Base-by-base conservation (phyloP, 2,329 filamentous ascomycete genomes). In the Claviceps digitariae region DNA sequence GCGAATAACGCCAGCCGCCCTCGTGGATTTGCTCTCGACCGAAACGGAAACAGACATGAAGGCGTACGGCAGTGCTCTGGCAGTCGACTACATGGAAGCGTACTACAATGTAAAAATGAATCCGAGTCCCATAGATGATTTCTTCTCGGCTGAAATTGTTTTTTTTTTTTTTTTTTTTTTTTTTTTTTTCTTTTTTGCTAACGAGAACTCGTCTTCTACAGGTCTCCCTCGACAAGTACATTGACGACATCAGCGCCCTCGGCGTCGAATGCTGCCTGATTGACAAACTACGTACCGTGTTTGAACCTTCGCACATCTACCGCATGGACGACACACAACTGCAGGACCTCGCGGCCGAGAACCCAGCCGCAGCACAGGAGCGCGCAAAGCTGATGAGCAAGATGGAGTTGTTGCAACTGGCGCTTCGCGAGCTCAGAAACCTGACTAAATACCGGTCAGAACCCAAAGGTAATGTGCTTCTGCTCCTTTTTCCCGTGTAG, bases 91-190 rank as follows among this genome's bases (percentile, higher is more conserved):
- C 25, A 62, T 72, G 56, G 60, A 67, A 36, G 69, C 69, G 0
- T 74, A 70, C 52, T 74, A 73, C 50, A 64, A 72, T 59, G 70
- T 65, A 61, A n/a, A 41, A 41, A 9, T n/a, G 12, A 36, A 15
- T 8, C 34, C 34, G 27, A 29, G 8, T 13, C 34, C 34, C 34
- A n/a, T n/a, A n/a, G n/a, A n/a, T n/a, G n/a, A n/a, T n/a, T n/a
- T n/a, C n/a, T n/a, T n/a, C n/a, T n/a, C n/a, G n/a, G n/a, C n/a
- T n/a, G n/a, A n/a, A n/a, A n/a, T n/a, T n/a, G n/a, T n/a, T 29
- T 8, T 29, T 8, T 29, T 8, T 29, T 29, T 29, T 8, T 29
- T 29, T 29, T 8, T 29, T 29, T 29, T 8, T 29, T 29, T 29
- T 29, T 29, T 29, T 29, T 29, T 29, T 29, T 8, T 20, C 17